These are phyloP conservation scores for Hevea brasiliensis DNA, from an alignment of 345 rosid species.

Conservation along the genomic window DNA sequence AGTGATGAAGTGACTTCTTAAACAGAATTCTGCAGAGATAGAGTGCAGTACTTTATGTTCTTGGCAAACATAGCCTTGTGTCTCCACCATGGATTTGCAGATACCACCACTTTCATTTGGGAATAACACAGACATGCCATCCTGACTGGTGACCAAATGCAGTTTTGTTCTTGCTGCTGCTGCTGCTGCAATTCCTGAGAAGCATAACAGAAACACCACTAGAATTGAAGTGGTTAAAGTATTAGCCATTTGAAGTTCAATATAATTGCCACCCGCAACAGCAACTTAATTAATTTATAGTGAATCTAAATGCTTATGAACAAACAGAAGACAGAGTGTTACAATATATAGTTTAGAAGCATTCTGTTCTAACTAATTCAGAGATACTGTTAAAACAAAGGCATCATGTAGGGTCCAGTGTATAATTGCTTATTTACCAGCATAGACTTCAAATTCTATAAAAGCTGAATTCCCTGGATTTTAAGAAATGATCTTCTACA, in stretches of 20 bases:
- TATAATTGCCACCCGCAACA: background rate
- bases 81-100: conserved; percentile 31
- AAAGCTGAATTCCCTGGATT: too few relatives aligned
- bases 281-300: conserved; percentile 11
- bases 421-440: too few relatives aligned
- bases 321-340: background rate
- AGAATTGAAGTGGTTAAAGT: background rate
- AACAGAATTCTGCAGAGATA: background rate
- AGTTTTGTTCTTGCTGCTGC: conserved; percentile 18
- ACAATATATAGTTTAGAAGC: background rate
- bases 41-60: conserved; percentile 28
- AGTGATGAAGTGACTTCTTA: background rate
- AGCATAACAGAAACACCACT: background rate
- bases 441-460: too few relatives aligned
- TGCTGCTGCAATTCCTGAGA: conserved; percentile 16
- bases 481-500: background rate
- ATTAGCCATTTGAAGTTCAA: conserved; percentile 11
- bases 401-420: background rate
- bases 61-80: conserved; percentile 40
- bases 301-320: background rate
- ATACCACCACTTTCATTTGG: conserved; percentile 18
- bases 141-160: background rate
- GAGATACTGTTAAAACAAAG: background rate
- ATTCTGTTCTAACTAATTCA: conserved; percentile 8
- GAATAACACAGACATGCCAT: background rate